phyloP scores from a whole-genome alignment of 768 basidiomycete species.

The Boletus reticuloceps region DNA sequence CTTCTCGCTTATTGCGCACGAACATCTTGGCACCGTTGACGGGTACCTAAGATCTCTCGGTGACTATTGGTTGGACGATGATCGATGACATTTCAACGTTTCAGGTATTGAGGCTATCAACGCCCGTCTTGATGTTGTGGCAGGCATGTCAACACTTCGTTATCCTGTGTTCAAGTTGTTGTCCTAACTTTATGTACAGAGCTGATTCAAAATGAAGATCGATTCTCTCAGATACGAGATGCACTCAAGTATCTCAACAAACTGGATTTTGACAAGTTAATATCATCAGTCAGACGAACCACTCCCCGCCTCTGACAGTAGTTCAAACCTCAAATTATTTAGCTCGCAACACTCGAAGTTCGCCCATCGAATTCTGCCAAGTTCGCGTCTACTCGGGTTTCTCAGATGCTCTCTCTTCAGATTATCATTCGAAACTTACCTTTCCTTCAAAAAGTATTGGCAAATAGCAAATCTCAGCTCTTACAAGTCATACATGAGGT shows the following conservation, averaged over 20 bases:
- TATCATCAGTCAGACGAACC: slow-evolving; percentile 51
- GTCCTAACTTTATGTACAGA: slow-evolving; percentile 41
- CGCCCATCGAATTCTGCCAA: slow-evolving; percentile 53
- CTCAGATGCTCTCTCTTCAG: slow-evolving; percentile 78
- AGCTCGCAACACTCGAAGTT: slow-evolving; percentile 69
- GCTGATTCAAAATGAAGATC: slow-evolving; percentile 72
- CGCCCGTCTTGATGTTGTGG: slow-evolving; percentile 82
- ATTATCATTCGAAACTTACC: slow-evolving; percentile 69
- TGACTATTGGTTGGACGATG: neutral
- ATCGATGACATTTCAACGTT: neutral
- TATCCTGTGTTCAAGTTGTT: neutral
- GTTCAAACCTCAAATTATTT: neutral
- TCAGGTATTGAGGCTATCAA: slow-evolving; percentile 54
- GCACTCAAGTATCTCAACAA: slow-evolving; percentile 72
- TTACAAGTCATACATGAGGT: slow-evolving; percentile 64
- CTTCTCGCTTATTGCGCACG: slow-evolving; percentile 69
- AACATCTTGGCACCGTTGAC: slow-evolving; percentile 83
- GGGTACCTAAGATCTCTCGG: slow-evolving; percentile 36
- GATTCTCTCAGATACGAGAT: slow-evolving; percentile 62
- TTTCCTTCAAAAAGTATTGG: slow-evolving; percentile 57
- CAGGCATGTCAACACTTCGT: slow-evolving; percentile 45
- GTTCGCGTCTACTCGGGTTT: slow-evolving; percentile 63
- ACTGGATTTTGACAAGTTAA: slow-evolving; percentile 86
- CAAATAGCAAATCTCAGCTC: slow-evolving; percentile 55
- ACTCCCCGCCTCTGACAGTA: neutral